Base-by-base conservation (phyloP, 768 basidiomycete genomes). In the Auricularia heimuer region DNA sequence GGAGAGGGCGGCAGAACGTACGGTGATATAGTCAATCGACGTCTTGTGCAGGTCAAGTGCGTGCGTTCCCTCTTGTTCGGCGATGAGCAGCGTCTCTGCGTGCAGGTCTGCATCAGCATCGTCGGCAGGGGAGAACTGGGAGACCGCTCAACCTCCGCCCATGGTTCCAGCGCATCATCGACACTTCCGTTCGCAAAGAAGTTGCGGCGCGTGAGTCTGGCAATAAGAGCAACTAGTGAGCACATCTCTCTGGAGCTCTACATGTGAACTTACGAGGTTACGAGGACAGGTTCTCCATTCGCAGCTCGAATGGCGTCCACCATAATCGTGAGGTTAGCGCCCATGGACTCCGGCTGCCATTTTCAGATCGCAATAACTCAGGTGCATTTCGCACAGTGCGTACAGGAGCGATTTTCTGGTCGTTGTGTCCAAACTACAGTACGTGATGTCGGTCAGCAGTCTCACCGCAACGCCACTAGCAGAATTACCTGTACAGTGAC, bases 261-360 rank as follows among this genome's bases (percentile, higher is more conserved):
- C 29, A 14, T 7, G 1, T 29, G 1, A 7, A 29, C 54, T 54
- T 24, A 69, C 65, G 75, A 76, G 16, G 79, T 80, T 44, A 80
- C 76, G 8, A 79, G 69, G 24, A 80, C 76, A 0, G 79, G 78
- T 36, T 65, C 65, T 11, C 66, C 64, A n/a, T 77, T 77, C 21
- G 76, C 65, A 2, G 72, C 73, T 10, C 77, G 71, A 61, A 79
- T 71, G 64, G 78, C 44, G 62, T 75, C 63, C 6, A 78, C 74
- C 78, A 78, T 79, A 7, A 68, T 68, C 16, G 79, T 79, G 47
- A 79, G 60, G 63, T 81, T 79, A 1, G 73, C 74, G 7, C 77
- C 77, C 79, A 80, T 80, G 0, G 77, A 78, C 65, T 76, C 78
- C 3, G 79, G 77, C 51, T 51, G 16, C 2, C 11, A 42, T 14